Conservation (phyloP, 257 asterid genomes). For the Jasminum sambac region DNA sequence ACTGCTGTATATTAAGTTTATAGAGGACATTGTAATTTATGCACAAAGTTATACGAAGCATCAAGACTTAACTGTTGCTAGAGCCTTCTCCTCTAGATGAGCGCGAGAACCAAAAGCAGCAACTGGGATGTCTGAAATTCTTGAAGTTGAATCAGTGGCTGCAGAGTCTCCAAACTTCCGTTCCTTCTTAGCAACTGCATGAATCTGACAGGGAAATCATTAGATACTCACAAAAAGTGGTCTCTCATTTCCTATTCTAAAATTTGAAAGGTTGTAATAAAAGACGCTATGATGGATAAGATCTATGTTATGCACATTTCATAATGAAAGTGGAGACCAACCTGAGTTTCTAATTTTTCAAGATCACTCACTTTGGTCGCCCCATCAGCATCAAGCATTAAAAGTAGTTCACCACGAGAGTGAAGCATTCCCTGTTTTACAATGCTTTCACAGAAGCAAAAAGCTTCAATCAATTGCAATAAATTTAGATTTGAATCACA, state of each 20-base stretch:
- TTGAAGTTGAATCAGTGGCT: slow-evolving; percentile 48
- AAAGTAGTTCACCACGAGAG: slow-evolving; percentile 92
- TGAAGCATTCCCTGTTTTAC: slow-evolving; percentile 98
- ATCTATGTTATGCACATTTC: slow-evolving; percentile 20
- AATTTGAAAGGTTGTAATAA: slow-evolving; percentile 10
- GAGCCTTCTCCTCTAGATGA: slow-evolving; percentile 96
- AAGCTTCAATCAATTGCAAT: background rate
- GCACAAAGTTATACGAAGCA: slow-evolving; percentile 21
- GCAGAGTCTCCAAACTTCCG: slow-evolving; percentile 49
- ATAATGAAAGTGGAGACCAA: slow-evolving; percentile 35
- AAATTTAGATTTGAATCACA: background rate
- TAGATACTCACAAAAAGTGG: slow-evolving; percentile 32
- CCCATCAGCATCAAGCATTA: slow-evolving; percentile 99
- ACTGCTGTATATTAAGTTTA: background rate
- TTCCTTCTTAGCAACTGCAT: slow-evolving; percentile 68
- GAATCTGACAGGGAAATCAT: slow-evolving; percentile 64
- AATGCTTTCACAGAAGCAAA: slow-evolving; percentile 19
- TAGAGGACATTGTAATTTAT: slow-evolving; percentile 13
- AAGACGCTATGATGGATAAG: slow-evolving; percentile 3
- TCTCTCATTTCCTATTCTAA: background rate
- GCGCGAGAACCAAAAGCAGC: slow-evolving; percentile 99
- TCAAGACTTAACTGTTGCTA: slow-evolving; percentile 81
- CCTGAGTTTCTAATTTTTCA: slow-evolving; percentile 97
- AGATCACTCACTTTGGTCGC: slow-evolving; percentile 90
- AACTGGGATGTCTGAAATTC: slow-evolving; percentile 69